Base-by-base conservation (phyloP, 805 yeast genomes). In the Wickerhamiella brachini region DNA sequence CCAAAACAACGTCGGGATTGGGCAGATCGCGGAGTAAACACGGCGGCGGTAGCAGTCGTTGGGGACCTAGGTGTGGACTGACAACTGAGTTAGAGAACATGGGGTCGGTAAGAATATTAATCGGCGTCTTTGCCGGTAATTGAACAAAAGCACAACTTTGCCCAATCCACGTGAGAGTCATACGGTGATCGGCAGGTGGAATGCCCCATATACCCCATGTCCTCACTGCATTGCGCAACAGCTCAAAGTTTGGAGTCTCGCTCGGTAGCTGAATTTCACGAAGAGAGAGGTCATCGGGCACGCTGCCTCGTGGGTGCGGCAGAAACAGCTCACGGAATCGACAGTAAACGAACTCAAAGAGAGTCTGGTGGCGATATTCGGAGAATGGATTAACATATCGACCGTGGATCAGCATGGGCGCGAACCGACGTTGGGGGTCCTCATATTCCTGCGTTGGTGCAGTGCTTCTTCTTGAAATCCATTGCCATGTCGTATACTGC, bases 81-180 rank as follows among this genome's bases (percentile, higher is more conserved):
- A 90, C 74, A 34, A 90, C 69, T 56, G 76, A 79, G 54, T 83
- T 76, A 17, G 75, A 68, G 59, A 90, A 82, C 31, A 88, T 68
- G 0, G 97, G 97, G 64, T 90, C 97, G 2, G 96, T 84, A 39
- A 90, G 65, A 53, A 90, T 72, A 53, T 81, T 83, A n/a, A 85
- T 51, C 8, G 49, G 24, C 2, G 18, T 66, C 1, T 83, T 81
- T 4, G 83, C 74, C 1, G 60, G 60, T 26, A 87, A 65, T 59
- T 85, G 87, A 3, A 88, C 70, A 49, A 78, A 74, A 2, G 89
- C 76, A 65, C 96, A 88, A 52, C 93, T 83, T 64, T 90, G 97
- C 3, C 97, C 97, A 43, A 90, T 65, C 97, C 97, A 90, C 0
- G 96, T 87, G 60, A 83, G 76, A 1, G 83, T 72, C 58, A 85